phyloP scores from a whole-genome alignment of 2,329 filamentous ascomycete genomes.

The Colletotrichum siamense region DNA sequence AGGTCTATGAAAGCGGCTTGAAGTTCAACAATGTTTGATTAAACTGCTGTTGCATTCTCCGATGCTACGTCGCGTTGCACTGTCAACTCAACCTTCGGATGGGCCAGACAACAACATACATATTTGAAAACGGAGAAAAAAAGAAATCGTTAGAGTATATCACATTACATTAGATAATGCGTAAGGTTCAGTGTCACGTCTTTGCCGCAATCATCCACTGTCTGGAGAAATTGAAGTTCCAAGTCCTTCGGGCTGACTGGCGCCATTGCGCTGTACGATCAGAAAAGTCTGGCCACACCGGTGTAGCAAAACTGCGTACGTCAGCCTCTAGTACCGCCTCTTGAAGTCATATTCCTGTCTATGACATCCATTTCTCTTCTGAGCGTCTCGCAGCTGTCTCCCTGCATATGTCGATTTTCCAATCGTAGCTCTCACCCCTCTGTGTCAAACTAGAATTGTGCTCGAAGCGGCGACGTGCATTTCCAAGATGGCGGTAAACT shows the following conservation, averaged over 20 bases:
- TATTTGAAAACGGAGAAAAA: neutral
- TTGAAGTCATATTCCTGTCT: neutral
- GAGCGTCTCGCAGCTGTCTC: neutral
- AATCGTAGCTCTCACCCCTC: neutral
- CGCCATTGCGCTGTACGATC: neutral
- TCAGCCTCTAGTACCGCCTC: neutral
- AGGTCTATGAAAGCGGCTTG: neutral
- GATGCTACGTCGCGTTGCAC: neutral
- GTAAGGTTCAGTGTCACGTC: neutral
- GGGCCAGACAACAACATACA: neutral
- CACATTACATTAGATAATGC: neutral
- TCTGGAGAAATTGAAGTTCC: neutral
- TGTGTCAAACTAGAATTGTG: neutral
- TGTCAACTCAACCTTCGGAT: neutral
- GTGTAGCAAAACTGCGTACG: neutral
- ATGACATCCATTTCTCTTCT: neutral
- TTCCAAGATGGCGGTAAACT: neutral
- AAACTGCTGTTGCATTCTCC: neutral
- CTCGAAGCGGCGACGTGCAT: neutral
- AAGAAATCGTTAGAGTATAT: neutral
- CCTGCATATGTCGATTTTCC: neutral
- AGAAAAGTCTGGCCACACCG: neutral
- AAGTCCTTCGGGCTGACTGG: neutral
- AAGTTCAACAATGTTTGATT: neutral
- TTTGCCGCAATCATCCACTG: neutral